Evolutionary conservation across 345 rosid species (phyloP).

Genomic region (Gossypium anomalum): DNA sequence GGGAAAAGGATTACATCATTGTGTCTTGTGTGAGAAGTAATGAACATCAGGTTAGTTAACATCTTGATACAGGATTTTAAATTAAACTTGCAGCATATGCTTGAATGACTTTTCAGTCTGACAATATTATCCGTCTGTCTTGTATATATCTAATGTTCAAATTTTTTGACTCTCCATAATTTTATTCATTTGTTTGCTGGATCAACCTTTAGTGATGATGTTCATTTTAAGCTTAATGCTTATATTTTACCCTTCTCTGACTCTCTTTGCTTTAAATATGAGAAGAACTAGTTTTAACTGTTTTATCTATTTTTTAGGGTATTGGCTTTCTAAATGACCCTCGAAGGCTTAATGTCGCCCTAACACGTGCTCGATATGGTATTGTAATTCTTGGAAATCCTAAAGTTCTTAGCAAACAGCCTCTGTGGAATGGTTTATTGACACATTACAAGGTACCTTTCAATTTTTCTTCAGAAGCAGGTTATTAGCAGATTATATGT

Average conservation of each 20-base stretch:
- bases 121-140: background rate
- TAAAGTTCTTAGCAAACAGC: conserved; percentile 97
- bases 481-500: background rate
- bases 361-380: conserved; percentile 98
- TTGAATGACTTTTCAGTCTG: background rate
- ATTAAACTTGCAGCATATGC: background rate
- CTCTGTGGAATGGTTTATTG: conserved; percentile 92
- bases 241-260: background rate
- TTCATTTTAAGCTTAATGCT: background rate
- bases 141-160: background rate
- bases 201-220: background rate
- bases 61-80: background rate
- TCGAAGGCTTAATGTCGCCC: conserved; percentile 95
- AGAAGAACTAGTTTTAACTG: conserved; percentile 3
- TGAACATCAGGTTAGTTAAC: conserved; percentile 85
- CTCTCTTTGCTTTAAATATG: background rate
- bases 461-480: background rate
- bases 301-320: conserved; percentile 51
- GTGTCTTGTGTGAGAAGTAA: conserved; percentile 99
- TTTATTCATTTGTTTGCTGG: background rate
- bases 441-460: conserved; percentile 86
- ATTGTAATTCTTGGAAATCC: conserved; percentile 98
- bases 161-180: background rate
- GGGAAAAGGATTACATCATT: conserved; percentile 97
- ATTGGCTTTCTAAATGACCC: conserved; percentile 99